These are phyloP conservation scores for Chrysosporium queenslandicum DNA, from an alignment of 2,329 filamentous ascomycete genomes.

Conservation along the genomic window DNA sequence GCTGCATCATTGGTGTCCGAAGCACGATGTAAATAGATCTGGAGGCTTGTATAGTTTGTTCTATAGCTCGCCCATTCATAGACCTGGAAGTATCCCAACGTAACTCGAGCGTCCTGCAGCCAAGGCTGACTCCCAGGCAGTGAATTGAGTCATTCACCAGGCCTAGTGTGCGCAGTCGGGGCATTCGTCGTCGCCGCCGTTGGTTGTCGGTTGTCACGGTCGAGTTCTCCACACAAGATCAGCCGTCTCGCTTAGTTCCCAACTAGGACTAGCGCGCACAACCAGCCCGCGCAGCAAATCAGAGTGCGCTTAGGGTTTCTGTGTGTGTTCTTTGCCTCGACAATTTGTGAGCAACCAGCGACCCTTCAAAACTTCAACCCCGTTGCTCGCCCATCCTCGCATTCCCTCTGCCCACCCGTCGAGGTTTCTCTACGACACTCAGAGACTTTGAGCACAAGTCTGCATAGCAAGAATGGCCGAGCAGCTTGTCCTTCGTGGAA, in stretches of 20 bases:
- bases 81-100: too few relatives aligned
- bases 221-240: not conserved
- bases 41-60: too few relatives aligned
- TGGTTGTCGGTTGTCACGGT: not conserved
- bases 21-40: not conserved
- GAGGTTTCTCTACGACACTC: constrained; percentile 29
- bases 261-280: constrained; percentile 23
- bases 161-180: too few relatives aligned
- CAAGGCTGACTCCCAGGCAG: too few relatives aligned
- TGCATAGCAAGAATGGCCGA: constrained; percentile 59
- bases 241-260: constrained; percentile 22
- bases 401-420: constrained; percentile 25
- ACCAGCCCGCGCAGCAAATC: constrained; percentile 8
- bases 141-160: too few relatives aligned
- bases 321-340: constrained; percentile 20
- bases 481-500: constrained; percentile 91
- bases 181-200: too few relatives aligned
- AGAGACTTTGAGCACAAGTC: constrained; percentile 28
- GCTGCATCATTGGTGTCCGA: not conserved
- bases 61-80: too few relatives aligned
- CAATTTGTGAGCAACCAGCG: constrained; percentile 25
- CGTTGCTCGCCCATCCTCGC: constrained; percentile 33
- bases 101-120: too few relatives aligned
- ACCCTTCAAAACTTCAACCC: constrained; percentile 23
- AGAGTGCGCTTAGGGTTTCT: constrained; percentile 34